Base-by-base conservation (phyloP, 768 basidiomycete genomes). In the Royoungia palumana region DNA sequence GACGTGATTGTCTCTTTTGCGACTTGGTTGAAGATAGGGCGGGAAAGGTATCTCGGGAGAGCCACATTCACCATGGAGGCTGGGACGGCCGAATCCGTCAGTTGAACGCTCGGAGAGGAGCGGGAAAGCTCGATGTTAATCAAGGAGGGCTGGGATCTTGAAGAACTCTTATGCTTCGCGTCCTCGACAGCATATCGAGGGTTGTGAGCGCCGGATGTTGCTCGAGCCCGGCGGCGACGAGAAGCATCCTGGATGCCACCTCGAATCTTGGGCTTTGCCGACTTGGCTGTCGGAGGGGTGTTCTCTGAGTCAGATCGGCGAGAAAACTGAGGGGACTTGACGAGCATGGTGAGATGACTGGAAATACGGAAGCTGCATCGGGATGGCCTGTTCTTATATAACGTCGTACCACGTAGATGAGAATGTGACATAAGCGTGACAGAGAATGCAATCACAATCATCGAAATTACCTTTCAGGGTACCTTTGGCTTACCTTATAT, bases 171-270 rank as follows among this genome's bases (percentile, higher is more conserved):
- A 10, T 70, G 68, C 46, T 68, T 77, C 17, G 77, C 72, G 13
- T 72, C 71, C 30, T 67, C 67, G 22, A 71, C 58, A 1, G 61
- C 62, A 44, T 70, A 69, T 46, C 69, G 70, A 10, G 71, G 55
- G 21, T 62, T 62, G 24, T 62, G 53, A 2, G 61, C 47, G 10
- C 59, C 60, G 6, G 67, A 66, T 6, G 60, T 59, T 6, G 57
- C 53, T 32, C 71, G 71, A 16, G 63, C 65, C n/a, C 76, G 71
- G 27, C 76, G 71, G 11, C 75, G 72, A 43, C 67, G 71, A 14
- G 70, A 58, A 0, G 69, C 66, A 1, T 55, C 67, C 20, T 69
- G 65, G 5, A 67, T 67, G 30, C 66, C 66, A 10, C 54, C 62
- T 1, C 49, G 66, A 5, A 63, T 57, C 19, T 59, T 65, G 20